Evolutionary conservation across 257 asterid genomes (phyloP), one percentile per base, ranked within the genome.

Genomic region (Lantana camara): DNA sequence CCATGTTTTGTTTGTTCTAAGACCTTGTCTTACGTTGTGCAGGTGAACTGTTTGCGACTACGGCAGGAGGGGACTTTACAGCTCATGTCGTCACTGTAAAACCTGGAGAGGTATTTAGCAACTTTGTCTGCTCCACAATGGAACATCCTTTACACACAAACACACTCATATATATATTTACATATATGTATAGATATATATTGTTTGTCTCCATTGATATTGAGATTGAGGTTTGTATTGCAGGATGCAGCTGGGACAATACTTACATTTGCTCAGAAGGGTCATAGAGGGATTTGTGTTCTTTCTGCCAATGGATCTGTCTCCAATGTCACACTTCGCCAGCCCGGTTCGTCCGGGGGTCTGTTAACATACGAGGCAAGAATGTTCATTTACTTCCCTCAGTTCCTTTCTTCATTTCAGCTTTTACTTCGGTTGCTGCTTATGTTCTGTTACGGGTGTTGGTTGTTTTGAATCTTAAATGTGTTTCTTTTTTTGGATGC

Each of bases 221-320:
- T 22, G 60, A 40, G 32, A 7, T 15, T 42, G 5, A 15, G 9
- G 12, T 44, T 40, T 66, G 1, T 27, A 27, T 46, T 72, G 69
- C 80, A 93, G 99, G 99, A 93, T 73, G 96, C 87, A 64, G 95
- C 99, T 4, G 96, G 89, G 49, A 90, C 87, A 73, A 83, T 93
- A 72, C 77, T 83, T 38, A 83, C 95, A 4, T 84, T 90, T 78
- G 85, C 86, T 51, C 97, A 87, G 24, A 85, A 83, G 81, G 96
- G 95, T 24, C 76, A 82, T 65, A 63, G 95, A 48, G 99, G 97
- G 54, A 68, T 93, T 41, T 93, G 99, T 42, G 83, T 93, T 68
- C 88, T 93, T 35, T 85, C 97, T 14, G 99, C 99, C 7, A 93
- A 85, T 68, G 99, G 99, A 17, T 77, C 90, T 29, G 83, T 93